Evolutionary conservation across 2,329 filamentous ascomycete species (phyloP), one percentile per base, ranked within the genome.

Genomic region (Alternaria gansuensis): DNA sequence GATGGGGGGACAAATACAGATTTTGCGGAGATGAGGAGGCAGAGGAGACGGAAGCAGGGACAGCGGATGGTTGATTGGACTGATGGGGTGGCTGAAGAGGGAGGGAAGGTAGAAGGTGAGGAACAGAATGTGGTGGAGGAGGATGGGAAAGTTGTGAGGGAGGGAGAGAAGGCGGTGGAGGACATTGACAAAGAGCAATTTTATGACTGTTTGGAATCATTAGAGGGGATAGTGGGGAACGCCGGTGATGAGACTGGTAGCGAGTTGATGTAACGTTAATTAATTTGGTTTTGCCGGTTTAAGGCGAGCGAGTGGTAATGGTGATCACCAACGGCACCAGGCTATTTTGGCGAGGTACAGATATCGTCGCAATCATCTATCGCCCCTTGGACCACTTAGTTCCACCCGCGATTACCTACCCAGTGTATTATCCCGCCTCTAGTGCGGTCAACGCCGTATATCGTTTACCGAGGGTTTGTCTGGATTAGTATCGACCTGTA

Each of bases 401-500:
- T 11, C 10, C 17, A 11, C 9, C 9, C 5, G 9, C 9, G 4
- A 11, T 5, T 5, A 23, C 6, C 8, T 23, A 4, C 5, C 11
- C 11, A 4, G 10, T 14, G 11, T 4, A 14, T 21, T 24, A 40
- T 40, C 37, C 14, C 11, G 24, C 10, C 24, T 21, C 21, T 3
- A 40, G 11, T 24, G 21, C 37, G 24, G 11, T 13, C 8, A 6
- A 40, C 21, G 37, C 21, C 37, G 24, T 3, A 13, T 23, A 9
- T 34, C 34, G 29, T 65, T 54, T 11, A 64, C 54, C 13, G 63
- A 62, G 14, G 29, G 46, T 13, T 44, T 56, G 0, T 24, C 29
- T 3, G 61, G 39, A 2, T 57, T 57, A 11, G 26, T 31, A 21
- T 57, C 45, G 41, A 64, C 44, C 61, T 64, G 28, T 31, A 13